Evolutionary conservation across 768 basidiomycete genomes (phyloP).

Genomic region (Postia placenta): DNA sequence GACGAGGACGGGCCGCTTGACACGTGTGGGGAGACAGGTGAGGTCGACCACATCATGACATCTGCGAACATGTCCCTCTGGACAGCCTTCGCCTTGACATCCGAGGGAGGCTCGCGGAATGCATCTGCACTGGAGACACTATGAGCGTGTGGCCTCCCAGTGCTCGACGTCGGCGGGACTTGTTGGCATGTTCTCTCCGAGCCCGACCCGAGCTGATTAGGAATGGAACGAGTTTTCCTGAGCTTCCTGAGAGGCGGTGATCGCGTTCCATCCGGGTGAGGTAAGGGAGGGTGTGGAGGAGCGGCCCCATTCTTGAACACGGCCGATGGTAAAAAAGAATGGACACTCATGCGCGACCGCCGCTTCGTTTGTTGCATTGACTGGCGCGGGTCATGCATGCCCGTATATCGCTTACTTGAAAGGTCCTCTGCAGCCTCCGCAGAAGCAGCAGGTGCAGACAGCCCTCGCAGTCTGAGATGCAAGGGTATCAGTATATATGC

Average conservation of each 20-base stretch:
- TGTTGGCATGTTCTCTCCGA: background rate
- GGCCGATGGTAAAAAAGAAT: slow-evolving; percentile 43
- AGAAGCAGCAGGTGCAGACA: slow-evolving; percentile 52
- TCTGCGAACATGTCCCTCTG: slow-evolving; percentile 55
- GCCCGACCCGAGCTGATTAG: slow-evolving; percentile 37
- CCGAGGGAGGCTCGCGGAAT: slow-evolving; percentile 31
- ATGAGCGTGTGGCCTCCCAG: slow-evolving; percentile 67
- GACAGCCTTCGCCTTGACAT: slow-evolving; percentile 23
- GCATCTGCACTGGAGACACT: slow-evolving; percentile 72
- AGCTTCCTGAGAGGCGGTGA: slow-evolving; percentile 46
- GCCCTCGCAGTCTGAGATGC: slow-evolving; percentile 47
- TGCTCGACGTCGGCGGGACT: slow-evolving; percentile 17
- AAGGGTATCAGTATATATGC: background rate
- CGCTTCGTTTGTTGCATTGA: slow-evolving; percentile 30
- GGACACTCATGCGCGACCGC: slow-evolving; percentile 65
- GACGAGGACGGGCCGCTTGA: slow-evolving; percentile 24
- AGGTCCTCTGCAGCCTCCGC: slow-evolving; percentile 45
- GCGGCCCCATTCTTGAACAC: slow-evolving; percentile 39
- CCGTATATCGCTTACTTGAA: background rate
- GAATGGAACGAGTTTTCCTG: slow-evolving; percentile 71
- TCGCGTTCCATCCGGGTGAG: slow-evolving; percentile 17
- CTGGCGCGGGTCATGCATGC: background rate
- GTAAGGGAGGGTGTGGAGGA: slow-evolving; percentile 4
- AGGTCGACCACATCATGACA: slow-evolving; percentile 58
- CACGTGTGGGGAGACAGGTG: slow-evolving; percentile 32